phyloP scores from a whole-genome alignment of 345 rosid species.

The Camelina hispida region DNA sequence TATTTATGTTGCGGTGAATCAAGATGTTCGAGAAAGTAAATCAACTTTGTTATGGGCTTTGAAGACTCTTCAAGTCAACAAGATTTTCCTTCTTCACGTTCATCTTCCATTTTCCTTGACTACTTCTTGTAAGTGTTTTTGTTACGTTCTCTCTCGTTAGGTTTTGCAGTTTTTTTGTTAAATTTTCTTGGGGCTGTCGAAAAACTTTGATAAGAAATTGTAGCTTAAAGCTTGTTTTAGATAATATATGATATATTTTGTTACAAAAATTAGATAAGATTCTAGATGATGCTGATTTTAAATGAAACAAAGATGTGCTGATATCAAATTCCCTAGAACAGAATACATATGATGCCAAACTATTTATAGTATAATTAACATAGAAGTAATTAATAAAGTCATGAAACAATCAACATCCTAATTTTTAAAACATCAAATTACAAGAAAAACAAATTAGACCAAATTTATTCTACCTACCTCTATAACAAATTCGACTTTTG shows the following conservation, averaged over 20 bases:
- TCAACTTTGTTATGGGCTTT: slow-evolving; percentile 58
- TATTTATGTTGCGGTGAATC: slow-evolving; percentile 66
- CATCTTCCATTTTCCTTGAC: slow-evolving; percentile 47
- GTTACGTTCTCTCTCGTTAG: not conserved
- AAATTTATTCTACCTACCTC: not conserved
- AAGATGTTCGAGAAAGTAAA: slow-evolving; percentile 50
- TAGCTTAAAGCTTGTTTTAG: not conserved
- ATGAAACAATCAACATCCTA: slow-evolving; percentile 24
- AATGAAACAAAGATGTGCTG: not conserved
- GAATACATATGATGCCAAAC: not conserved
- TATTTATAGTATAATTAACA: not conserved
- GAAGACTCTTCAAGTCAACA: slow-evolving; percentile 42
- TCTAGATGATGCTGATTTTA: not conserved
- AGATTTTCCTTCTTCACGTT: slow-evolving; percentile 52
- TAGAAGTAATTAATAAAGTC: not conserved
- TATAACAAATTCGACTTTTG: not conserved
- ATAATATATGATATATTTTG: not conserved
- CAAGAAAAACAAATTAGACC: not conserved
- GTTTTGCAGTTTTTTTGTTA: not conserved
- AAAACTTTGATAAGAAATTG: not conserved
- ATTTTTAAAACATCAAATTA: not conserved
- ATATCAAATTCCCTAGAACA: not conserved
- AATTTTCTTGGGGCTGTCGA: not conserved
- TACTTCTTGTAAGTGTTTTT: slow-evolving; percentile 38
- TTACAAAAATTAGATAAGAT: not conserved